Evolutionary conservation across 306 rosid genomes (phyloP), one percentile per base, ranked within the genome.

Genomic region (Cicer bijugum): DNA sequence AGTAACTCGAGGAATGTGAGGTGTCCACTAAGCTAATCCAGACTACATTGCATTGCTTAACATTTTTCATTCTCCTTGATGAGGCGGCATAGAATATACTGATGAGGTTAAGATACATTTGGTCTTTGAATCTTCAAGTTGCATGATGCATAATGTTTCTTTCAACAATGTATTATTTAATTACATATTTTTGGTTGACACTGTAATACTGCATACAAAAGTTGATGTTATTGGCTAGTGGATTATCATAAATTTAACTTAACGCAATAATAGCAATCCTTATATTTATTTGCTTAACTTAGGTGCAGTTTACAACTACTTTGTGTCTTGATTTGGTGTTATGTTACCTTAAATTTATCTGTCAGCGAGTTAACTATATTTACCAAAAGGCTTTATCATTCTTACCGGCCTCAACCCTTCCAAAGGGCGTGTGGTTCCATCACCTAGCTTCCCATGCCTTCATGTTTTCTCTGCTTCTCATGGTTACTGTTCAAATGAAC

Each of bases 261-360:
- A 28, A 28, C 5, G 35, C 35, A 28, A 28, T 28, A 28, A 28
- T 28, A 28, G 35, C 35, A 28, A 28, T 28, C 35, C 35, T 28
- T 28, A n/a, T 35, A 9, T 47, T 19, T 47, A n/a, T 59, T 46
- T 58, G 58, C 70, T n/a, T 16, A 46, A 69, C n/a, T 37, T 58
- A 59, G 35, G 17, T 10, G 61, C 44, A 39, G 17, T 44, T 46
- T 38, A 19, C 60, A 44, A 23, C 55, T 39, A 46, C 39, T 35
- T 47, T n/a, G 64, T 47, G 37, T 15, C 69, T 40, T 74, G 52
- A 71, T 63, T 74, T 73, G 14, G 77, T 56, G 8, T 58, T 58
- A 20, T 45, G 74, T 79, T 50, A 14, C 20, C 72, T 42, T 28
- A 74, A 67, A 80, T 59, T 57, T 8, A 70, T 80, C 48, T 44